Base-by-base conservation (phyloP, 2,329 filamentous ascomycete genomes). In the Neoarthrinium moseri region DNA sequence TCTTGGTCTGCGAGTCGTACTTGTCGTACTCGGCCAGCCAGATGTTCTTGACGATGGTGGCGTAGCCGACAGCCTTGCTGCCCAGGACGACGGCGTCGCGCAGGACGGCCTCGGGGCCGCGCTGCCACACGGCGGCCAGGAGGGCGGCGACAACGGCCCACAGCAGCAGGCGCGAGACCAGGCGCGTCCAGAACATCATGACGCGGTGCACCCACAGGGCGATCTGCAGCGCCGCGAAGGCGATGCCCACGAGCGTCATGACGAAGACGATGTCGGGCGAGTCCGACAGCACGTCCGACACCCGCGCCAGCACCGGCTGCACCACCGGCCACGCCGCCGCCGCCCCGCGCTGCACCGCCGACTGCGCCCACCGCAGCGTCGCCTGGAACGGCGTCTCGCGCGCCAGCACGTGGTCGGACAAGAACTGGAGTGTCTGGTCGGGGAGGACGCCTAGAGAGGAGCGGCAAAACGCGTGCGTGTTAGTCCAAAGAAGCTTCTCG, bases 111-210 rank as follows among this genome's bases (percentile, higher is more conserved):
- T 82, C 80, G 13, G 85, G 62, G 0, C 90, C 84, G 3, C 89
- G 72, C 59, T 84, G 82, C 64, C 77, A 86, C 4, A 86, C 72
- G 49, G 77, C 74, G 15, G 83, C 70, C 0, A 73, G 73, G 0
- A 83, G 33, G 1, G 74, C 72, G 4, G 75, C 68, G 3, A 91
- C 54, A 2, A 70, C 63, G 2, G 76, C 77, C 81, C 83, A 94
- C 52, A 90, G 81, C 2, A 79, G 63, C 33, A 90, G 54, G 20
- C 78, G 70, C 51, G 89, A 64, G 10, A 75, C 74, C 45, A 95
- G 61, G n/a, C 78, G 72, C 43, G 90, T 80, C 82, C 89, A 90
- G 71, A 84, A 95, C 60, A 90, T 71, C 47, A 95, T 74, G 17
- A 89, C 69, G 49, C 89, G 80, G 50, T 84, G 82, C 15, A 90